These are phyloP conservation scores for Yarrowia bubula DNA, from an alignment of 805 yeast genomes.

Conservation along the genomic window DNA sequence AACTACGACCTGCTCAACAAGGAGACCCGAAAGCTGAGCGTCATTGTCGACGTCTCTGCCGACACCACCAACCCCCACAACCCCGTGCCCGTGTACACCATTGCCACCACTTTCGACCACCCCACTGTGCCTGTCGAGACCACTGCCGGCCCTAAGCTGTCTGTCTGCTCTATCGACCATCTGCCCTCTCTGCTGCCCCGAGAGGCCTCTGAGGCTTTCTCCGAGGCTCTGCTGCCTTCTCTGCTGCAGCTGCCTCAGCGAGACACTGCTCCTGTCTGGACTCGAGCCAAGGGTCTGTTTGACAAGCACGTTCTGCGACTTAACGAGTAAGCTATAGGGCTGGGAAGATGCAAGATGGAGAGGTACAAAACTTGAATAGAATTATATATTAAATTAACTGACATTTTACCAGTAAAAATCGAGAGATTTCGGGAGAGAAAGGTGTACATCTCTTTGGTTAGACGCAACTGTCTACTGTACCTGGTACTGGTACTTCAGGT, in stretches of 20 bases:
- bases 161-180: constrained; percentile 94
- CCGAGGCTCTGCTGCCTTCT: constrained; percentile 84
- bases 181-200: constrained; percentile 94
- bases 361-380: neutral
- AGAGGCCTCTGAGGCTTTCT: constrained; percentile 92
- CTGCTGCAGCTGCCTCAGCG: constrained; percentile 81
- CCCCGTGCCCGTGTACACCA: constrained; percentile 90
- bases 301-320: constrained; percentile 82
- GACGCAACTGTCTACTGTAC: too few species aligned
- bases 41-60: constrained; percentile 96
- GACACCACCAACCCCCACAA: constrained; percentile 98
- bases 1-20: constrained; percentile 64
- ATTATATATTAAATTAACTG: neutral
- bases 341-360: neutral
- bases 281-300: constrained; percentile 77
- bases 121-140: constrained; percentile 88
- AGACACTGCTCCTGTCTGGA: constrained; percentile 85
- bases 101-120: constrained; percentile 85
- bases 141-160: constrained; percentile 75
- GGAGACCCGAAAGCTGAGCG: constrained; percentile 72
- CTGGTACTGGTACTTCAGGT: too few species aligned
- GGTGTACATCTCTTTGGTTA: too few species aligned
- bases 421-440: too few species aligned
- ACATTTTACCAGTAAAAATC: too few species aligned
- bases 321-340: neutral